Conservation (phyloP, 225 moss, liverwort and hornwort genomes). For the Physcomitrellopsis africana region DNA sequence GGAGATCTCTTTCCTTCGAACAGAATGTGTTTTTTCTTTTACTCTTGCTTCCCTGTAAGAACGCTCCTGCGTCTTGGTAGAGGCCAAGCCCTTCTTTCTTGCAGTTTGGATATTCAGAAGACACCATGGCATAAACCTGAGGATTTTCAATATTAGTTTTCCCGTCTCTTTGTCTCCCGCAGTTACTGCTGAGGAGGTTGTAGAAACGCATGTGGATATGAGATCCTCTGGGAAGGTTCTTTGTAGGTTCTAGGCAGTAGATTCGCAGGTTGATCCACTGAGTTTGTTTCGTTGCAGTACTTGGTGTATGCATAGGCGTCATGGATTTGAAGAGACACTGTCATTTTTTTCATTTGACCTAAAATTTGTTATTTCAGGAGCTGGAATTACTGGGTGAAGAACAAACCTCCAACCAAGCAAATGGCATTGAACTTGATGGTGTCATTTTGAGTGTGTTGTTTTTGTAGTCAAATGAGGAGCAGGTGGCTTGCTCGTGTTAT, state of each 20-base stretch:
- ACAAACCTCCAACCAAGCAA: slow-evolving; percentile 20
- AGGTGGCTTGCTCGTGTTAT: slow-evolving; percentile 12
- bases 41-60: neutral
- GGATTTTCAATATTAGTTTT: neutral
- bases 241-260: neutral
- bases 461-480: slow-evolving; percentile 16
- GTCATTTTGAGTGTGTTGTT: neutral
- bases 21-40: neutral
- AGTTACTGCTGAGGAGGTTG: neutral
- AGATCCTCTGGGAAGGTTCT: neutral
- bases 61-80: neutral
- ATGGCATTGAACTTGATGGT: slow-evolving; percentile 15
- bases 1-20: neutral
- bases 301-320: neutral
- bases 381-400: slow-evolving; percentile 17
- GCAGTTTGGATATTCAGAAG: neutral
- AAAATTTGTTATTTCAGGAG: slow-evolving; percentile 30
- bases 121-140: neutral
- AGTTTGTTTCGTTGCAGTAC: neutral
- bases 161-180: neutral
- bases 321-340: neutral
- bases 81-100: slow-evolving; percentile 8
- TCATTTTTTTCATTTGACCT: slow-evolving; percentile 16
- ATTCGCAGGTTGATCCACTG: neutral
- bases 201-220: neutral